Percentiles rank a stretch among this genome's conserved stretches.
phyloP scores from a whole-genome alignment of 148 eudicot species.

The Persicaria maculosa region DNA sequence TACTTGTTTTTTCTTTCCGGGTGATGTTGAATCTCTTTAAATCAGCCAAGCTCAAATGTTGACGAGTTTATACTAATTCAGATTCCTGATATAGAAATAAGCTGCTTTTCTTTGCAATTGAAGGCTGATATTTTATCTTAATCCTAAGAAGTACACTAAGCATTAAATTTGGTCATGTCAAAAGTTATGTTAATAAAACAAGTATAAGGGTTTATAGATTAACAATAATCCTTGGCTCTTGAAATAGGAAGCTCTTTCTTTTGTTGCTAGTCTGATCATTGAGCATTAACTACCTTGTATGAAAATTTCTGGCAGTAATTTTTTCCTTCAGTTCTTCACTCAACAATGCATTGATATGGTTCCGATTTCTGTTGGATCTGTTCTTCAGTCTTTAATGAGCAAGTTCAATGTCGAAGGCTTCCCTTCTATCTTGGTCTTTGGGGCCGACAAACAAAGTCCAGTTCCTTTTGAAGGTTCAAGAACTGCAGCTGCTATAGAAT shows the following conservation, averaged over 20 bases:
- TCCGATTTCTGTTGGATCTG: slow-evolving; percentile 3
- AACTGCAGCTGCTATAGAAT: slow-evolving; percentile 81
- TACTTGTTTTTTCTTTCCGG: neutral
- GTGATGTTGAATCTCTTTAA: neutral
- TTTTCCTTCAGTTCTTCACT: neutral
- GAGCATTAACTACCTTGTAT: slow-evolving; percentile 1
- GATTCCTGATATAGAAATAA: neutral
- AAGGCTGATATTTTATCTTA: too few species aligned
- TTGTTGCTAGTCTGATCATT: slow-evolving; percentile 1
- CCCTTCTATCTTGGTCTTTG: slow-evolving; percentile 86
- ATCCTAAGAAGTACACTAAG: too few species aligned
- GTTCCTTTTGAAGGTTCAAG: slow-evolving; percentile 78
- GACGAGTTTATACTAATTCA: neutral
- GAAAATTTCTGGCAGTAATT: neutral
- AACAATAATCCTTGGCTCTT: neutral
- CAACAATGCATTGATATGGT: neutral
- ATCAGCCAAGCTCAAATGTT: neutral
- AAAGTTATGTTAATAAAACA: too few species aligned
- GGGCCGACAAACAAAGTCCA: slow-evolving; percentile 91
- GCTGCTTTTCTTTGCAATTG: neutral
- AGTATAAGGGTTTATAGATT: neutral
- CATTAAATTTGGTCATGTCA: too few species aligned
- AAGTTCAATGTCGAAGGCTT: slow-evolving; percentile 86
- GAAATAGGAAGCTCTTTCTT: neutral
- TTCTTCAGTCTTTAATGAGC: slow-evolving; percentile 80